phyloP scores from a whole-genome alignment of 1,284 basidiomycete species.

The Ustilago lituana region DNA sequence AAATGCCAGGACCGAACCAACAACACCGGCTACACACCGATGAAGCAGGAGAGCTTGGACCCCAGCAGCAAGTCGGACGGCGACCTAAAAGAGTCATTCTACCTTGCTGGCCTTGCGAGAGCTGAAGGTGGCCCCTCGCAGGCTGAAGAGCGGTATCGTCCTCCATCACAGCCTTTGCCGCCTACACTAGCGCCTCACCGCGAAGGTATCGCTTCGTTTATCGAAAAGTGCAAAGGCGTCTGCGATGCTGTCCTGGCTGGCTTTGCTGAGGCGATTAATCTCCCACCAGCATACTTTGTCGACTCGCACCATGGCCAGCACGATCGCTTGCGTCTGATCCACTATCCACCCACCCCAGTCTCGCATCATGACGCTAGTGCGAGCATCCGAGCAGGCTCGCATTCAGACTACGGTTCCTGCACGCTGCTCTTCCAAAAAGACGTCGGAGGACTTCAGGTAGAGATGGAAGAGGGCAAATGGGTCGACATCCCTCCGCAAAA shows the following conservation, averaged over 20 bases:
- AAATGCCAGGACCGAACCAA: conserved; percentile 24
- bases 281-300: conserved; percentile 29
- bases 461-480: conserved; percentile 68
- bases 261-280: conserved; percentile 49
- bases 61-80: conserved; percentile 27
- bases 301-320: conserved; percentile 43
- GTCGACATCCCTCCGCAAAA: conserved; percentile 80
- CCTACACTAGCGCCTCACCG: conserved; percentile 12
- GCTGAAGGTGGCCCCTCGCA: conserved; percentile 3
- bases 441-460: conserved; percentile 83
- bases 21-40: conserved; percentile 51
- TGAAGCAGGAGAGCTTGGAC: conserved; percentile 40
- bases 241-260: conserved; percentile 38
- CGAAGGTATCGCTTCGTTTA: conserved; percentile 28
- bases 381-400: conserved; percentile 56
- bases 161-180: conserved; percentile 43
- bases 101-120: conserved; percentile 36
- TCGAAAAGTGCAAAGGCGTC: conserved; percentile 47
- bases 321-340: conserved; percentile 57
- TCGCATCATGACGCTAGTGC: neutral
- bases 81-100: conserved; percentile 62
- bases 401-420: conserved; percentile 80
- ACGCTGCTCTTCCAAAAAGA: conserved; percentile 85
- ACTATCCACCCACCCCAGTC: conserved; percentile 52
- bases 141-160: conserved; percentile 7